Base-by-base conservation (phyloP, 805 yeast genomes). In the Lipomyces starkeyi region DNA sequence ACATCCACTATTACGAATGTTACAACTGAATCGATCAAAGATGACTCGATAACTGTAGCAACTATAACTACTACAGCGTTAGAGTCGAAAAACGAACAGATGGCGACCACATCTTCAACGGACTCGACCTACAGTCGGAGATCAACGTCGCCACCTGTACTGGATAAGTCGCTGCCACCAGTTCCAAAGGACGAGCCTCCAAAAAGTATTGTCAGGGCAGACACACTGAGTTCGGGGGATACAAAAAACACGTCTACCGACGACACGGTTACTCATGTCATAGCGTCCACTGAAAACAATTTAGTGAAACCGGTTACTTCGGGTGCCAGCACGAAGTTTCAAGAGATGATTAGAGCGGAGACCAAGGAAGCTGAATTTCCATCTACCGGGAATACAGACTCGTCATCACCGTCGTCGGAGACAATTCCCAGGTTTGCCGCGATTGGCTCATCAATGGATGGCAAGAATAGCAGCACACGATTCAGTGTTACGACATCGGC, bases 401-500 rank as follows among this genome's bases (percentile, higher is more conserved):
- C 49, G 2, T 43, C 49, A n/a, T 17, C 49, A n/a, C 9, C 20
- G 22, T 14, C 49, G 20, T 17, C 22, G 49, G 49, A 43, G 22
- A 6, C 20, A 43, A 43, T n/a, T n/a, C 11, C 3, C 22, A 43
- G 49, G 22, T 9, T 17, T 14, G 17, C 43, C 17, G 17, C 3
- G 5, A 9, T 13, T 37, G 43, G 43, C 43, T 37, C 43, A n/a
- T 3, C 22, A n/a, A 43, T 7, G 17, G 59, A 17, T 13, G 17
- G 59, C n/a, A 34, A 14, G 3, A 20, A 32, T 14, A 5, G 47
- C 47, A 13, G 27, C 34, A 32, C 14, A 17, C 59, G 37, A 9
- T 17, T 17, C 25, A 32, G 25, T 20, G 27, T 32, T 17, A 35
- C 59, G 14, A 63, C 66, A n/a, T 58, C 59, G 54, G 32, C 58